Base-by-base conservation (phyloP, 2,329 filamentous ascomycete species). In the Penicillium fuscoglaucum region DNA sequence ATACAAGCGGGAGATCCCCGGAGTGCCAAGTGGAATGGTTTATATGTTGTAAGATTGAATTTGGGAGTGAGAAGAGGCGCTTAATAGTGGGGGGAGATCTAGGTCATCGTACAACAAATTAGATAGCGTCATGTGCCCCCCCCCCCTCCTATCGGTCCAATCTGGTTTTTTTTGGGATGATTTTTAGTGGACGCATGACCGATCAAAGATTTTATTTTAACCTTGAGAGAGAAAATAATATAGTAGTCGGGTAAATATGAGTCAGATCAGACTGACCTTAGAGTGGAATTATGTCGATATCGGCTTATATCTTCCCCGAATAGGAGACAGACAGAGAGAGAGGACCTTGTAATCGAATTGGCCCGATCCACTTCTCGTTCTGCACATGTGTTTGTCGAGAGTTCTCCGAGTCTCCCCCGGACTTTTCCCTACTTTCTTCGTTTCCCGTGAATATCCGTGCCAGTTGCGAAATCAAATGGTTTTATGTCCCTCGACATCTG, bases 371-470 rank as follows among this genome's bases (percentile, higher is more conserved):
- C 46, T 39, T 40, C 21, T 33, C 17, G 24, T 7, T 29, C 19
- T 52, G 43, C 48, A 54, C 24, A 53, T 44, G 45, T 47, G 44
- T 24, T 19, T 28, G 50, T 62, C 64, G 65, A 67, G 57, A 62
- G 61, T 66, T 67, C 62, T 62, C 65, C 64, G 64, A 67, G 59
- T 61, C 57, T 64, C 50, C 57, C 58, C 65, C 64, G 65, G 59
- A 58, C 52, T 57, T 41, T 59, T 46, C 44, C 49, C 40, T 53
- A 1, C 21, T 37, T 29, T 39, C 6, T 10, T 33, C 45, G 53
- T 64, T 65, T 56, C 57, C 65, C 65, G 65, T 46, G 55, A 55
- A 59, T 66, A 66, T 60, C 65, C 65, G 65, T 55, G 9, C 19
- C 19, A 26, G 26, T 50, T 24, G 17, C 9, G 43, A 31, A 26